Conservation (phyloP, 2,329 filamentous ascomycete species). For the Fusarium sororula region DNA sequence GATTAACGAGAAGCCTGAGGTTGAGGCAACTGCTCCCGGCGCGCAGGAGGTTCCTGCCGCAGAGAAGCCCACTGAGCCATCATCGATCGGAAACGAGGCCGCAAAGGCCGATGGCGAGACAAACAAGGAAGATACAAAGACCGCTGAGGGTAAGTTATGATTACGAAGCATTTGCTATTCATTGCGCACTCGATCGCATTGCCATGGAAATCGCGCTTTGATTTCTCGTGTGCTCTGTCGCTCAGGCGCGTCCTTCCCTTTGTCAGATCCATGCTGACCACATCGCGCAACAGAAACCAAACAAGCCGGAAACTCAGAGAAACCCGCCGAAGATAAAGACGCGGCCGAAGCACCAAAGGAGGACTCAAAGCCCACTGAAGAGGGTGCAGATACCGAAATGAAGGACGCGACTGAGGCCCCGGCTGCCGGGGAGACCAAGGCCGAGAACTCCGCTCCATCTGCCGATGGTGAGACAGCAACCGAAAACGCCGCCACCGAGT, state of each 20-base stretch:
- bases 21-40: conserved; percentile 45
- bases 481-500: conserved; percentile 41
- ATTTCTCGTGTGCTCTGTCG: conserved; percentile 23
- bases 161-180: background rate
- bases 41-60: conserved; percentile 43
- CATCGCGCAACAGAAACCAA: conserved; percentile 41
- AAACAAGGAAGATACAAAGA: conserved; percentile 42
- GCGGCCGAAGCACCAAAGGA: conserved; percentile 43
- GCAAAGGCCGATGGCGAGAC: conserved; percentile 39
- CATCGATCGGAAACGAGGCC: conserved; percentile 35
- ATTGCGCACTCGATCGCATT: conserved; percentile 10
- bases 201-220: conserved; percentile 6
- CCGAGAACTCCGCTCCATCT: conserved; percentile 38
- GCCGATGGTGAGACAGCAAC: conserved; percentile 42
- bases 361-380: conserved; percentile 37
- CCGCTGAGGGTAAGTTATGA: conserved; percentile 45
- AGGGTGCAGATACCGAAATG: conserved; percentile 63
- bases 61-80: conserved; percentile 37
- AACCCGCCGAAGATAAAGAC: conserved; percentile 40
- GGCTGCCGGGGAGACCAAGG: conserved; percentile 43
- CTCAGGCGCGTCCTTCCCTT: conserved; percentile 33
- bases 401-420: conserved; percentile 48
- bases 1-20: conserved; percentile 49
- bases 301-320: conserved; percentile 43
- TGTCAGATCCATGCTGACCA: conserved; percentile 43